Evolutionary conservation across 257 asterid genomes (phyloP), one percentile per base, ranked within the genome.

Genomic region (Solanum chilense): DNA sequence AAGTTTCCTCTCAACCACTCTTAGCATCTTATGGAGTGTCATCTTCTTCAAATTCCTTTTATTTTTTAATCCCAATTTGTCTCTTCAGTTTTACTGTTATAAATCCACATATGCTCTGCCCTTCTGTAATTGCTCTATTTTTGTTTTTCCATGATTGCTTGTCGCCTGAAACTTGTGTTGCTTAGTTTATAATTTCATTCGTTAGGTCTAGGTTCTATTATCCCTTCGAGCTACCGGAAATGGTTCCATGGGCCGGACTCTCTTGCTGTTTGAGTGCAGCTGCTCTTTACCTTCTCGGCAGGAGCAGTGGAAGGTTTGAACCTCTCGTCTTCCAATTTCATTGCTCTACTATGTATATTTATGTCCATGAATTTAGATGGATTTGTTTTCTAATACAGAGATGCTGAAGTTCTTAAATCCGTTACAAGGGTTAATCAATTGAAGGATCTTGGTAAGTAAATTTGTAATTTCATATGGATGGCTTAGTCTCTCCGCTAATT

Each of bases 211-310:
- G 84, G 14, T 45, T 27, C 45, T 45, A 74, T 39, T 73, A 44
- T 78, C 14, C 15, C 81, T 74, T 41, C 44, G 44, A 41, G 44
- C 44, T 41, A 41, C 44, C 25, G 45, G 82, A 89, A 90, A 96
- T 96, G 98, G 94, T 91, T 83, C 98, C 99, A 21, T 91, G 98
- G 90, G 97, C 97, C 44, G 99, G 99, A 86, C 85, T 97, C 60
- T 87, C 98, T 84, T 97, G 99, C 90, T 96, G 99, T 91, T 89
- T 97, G 83, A 91, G 99, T 87, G 99, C 98, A 12, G 98, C 98
- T 6, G 99, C 99, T 81, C 98, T 97, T 77, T 97, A 96, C 92
- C 95, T 97, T 87, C 98, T 97, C 81, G 98, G 99, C 18, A 91
- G 99, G 92, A 95, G 98, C 90, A 96, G 97, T 84, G 99, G 99